A percentile compares a stretch with the other conserved stretches of the same genome.
phyloP scores from a whole-genome alignment of 2,329 filamentous ascomycete genomes.

The Magnaporthales sp. region DNA sequence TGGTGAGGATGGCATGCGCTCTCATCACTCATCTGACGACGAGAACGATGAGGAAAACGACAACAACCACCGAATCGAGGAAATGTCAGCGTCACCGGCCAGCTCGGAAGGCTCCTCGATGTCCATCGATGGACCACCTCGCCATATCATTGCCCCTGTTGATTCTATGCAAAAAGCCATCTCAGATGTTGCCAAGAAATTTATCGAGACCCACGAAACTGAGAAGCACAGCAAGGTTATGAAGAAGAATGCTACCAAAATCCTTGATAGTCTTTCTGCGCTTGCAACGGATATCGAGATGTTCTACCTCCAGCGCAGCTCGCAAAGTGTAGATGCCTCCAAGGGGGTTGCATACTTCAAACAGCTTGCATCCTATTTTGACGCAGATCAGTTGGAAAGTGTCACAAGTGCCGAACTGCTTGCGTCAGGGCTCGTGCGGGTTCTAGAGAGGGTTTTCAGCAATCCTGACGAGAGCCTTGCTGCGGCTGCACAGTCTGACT shows the following conservation, averaged over 20 bases:
- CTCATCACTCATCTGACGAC: constrained; percentile 26
- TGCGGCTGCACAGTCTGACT: constrained; percentile 67
- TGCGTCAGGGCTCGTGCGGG: constrained; percentile 80
- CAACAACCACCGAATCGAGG: constrained; percentile 37
- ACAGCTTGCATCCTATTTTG: constrained; percentile 73
- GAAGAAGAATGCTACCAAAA: constrained; percentile 69
- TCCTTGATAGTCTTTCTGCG: constrained; percentile 62
- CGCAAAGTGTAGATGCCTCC: constrained; percentile 32
- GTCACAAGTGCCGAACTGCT: constrained; percentile 93
- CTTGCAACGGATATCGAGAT: constrained; percentile 64
- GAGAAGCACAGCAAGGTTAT: constrained; percentile 63
- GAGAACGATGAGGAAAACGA: constrained; percentile 44
- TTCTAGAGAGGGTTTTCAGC: constrained; percentile 74
- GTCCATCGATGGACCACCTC: constrained; percentile 48
- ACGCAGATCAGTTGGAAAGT: constrained; percentile 79
- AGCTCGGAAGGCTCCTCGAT: constrained; percentile 60
- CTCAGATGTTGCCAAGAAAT: constrained; percentile 67
- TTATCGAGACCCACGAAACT: constrained; percentile 75
- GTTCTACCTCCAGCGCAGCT: constrained; percentile 55
- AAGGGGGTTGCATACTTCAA: constrained; percentile 62
- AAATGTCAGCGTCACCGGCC: constrained; percentile 56
- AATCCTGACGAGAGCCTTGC: constrained; percentile 54
- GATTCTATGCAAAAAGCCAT: constrained; percentile 64
- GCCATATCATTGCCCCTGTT: constrained; percentile 35
- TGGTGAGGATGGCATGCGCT: constrained; percentile 17